Base-by-base conservation (phyloP, 2,329 filamentous ascomycete genomes). In the Teratosphaeria zuluensis region DNA sequence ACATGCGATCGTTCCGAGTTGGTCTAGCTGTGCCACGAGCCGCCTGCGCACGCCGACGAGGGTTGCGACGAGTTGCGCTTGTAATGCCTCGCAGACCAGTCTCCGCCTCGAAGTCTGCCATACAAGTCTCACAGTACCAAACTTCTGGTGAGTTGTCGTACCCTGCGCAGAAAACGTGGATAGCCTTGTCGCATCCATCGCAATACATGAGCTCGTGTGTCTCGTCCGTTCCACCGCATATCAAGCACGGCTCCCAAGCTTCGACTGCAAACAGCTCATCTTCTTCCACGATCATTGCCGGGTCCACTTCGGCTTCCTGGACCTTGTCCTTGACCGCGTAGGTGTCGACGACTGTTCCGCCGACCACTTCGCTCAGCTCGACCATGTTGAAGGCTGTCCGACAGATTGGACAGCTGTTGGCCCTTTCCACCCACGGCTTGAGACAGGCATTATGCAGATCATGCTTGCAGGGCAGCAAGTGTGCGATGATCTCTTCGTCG, bases 351-450 rank as follows among this genome's bases (percentile, higher is more conserved):
- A 82, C 77, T 2, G 78, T 74, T 5, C 83, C 84, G 80, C 90
- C 88, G 69, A 91, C 77, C 65, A 81, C 84, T 70, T 88, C 84
- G 73, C 88, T 88, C 62, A 99, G 85, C 72, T 94, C 85, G 65
- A 99, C 92, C 67, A 87, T 78, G 75, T 97, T 92, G 78, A 99
- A 97, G 63, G 83, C 85, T 68, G 90, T 88, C 66, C 94, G 89
- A 76, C 94, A 99, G 74, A 99, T 96, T 53, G 94, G 94, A 74
- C 94, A 99, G 72, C 92, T 96, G 76, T 97, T 99, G 63, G 94
- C 92, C 73, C 95, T 88, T 75, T 95, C 90, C 53, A 92, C 90
- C 94, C 94, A 99, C 66, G 91, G 90, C 67, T 88, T 88, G 66
- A 99, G 81, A 74, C 94, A 99, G 56, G 88, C 85, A 77, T 99